Evolutionary conservation across 257 asterid genomes (phyloP).

Genomic region (Ophiorrhiza pumila): DNA sequence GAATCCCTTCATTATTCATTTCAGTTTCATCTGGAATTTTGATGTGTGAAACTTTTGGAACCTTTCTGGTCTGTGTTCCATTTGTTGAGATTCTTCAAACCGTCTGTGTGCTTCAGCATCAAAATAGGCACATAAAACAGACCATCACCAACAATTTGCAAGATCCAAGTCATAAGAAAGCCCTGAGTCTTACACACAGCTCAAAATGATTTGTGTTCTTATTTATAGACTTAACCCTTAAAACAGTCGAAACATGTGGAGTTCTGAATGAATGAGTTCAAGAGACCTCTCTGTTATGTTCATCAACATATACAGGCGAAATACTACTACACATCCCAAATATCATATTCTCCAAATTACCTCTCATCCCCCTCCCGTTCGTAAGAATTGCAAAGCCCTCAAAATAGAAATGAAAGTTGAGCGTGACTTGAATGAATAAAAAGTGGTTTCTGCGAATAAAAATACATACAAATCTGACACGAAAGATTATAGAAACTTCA

Average conservation of each 20-base stretch:
- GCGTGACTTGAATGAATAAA: constrained; percentile 19
- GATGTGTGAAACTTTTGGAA: too few relatives aligned
- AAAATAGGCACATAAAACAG: neutral
- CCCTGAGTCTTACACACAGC: neutral
- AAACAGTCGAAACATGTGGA: neutral
- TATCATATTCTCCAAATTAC: constrained; percentile 9
- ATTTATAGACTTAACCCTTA: constrained; percentile 1
- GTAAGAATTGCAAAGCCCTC: neutral
- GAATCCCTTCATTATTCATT: neutral
- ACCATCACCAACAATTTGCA: neutral
- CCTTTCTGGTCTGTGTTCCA: too few relatives aligned
- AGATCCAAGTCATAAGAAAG: neutral
- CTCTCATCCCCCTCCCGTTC: neutral
- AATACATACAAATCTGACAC: constrained; percentile 20
- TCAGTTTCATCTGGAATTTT: neutral
- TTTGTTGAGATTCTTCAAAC: too few relatives aligned
- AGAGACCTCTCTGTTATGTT: neutral
- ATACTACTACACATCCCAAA: neutral
- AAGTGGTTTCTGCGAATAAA: constrained; percentile 5
- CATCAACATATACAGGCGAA: neutral
- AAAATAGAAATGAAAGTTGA: constrained; percentile 1
- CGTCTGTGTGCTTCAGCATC: too few relatives aligned
- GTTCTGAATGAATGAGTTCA: neutral
- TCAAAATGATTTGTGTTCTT: neutral
- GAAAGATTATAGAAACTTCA: constrained; percentile 14